These are phyloP conservation scores for Boletus eberwhitei DNA, from an alignment of 768 basidiomycete genomes.

Conservation along the genomic window DNA sequence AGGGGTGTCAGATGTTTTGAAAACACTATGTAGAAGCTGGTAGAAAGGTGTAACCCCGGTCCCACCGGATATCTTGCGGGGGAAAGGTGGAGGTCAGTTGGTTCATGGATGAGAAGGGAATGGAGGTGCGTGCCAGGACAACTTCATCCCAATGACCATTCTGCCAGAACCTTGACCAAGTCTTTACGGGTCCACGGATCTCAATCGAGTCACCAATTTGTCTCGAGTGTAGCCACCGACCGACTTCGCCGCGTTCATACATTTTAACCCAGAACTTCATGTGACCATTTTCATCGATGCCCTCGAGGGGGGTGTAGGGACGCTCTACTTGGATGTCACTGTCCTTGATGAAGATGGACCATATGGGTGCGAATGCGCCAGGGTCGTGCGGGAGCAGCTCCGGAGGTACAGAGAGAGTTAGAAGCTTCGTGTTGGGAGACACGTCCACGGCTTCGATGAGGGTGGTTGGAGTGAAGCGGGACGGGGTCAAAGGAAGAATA, in stretches of 20 bases:
- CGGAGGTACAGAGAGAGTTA: constrained; percentile 57
- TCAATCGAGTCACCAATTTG: constrained; percentile 64
- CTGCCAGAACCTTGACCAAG: constrained; percentile 48
- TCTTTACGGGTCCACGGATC: constrained; percentile 70
- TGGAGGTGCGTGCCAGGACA: constrained; percentile 53
- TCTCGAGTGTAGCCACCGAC: constrained; percentile 77
- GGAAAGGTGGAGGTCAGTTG: background rate
- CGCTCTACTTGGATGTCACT: constrained; percentile 87
- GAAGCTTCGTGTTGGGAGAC: constrained; percentile 59
- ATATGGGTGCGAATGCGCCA: constrained; percentile 45
- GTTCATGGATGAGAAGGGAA: background rate
- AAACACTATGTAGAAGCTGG: constrained; percentile 62
- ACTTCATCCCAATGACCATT: constrained; percentile 74
- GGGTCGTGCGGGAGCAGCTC: constrained; percentile 31
- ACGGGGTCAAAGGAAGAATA: constrained; percentile 44
- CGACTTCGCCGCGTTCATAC: constrained; percentile 76
- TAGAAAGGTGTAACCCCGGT: constrained; percentile 86
- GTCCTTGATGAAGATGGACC: constrained; percentile 80
- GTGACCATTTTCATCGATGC: constrained; percentile 60
- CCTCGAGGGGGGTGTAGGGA: constrained; percentile 78
- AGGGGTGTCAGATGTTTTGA: constrained; percentile 31
- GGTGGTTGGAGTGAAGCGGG: constrained; percentile 54
- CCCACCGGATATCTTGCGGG: constrained; percentile 78
- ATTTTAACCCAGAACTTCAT: constrained; percentile 82
- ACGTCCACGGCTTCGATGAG: constrained; percentile 51